Percentiles rank a stretch among this genome's conserved stretches.
Conservation (phyloP, 148 eudicot genomes). For the Salicornia ramosissima region DNA sequence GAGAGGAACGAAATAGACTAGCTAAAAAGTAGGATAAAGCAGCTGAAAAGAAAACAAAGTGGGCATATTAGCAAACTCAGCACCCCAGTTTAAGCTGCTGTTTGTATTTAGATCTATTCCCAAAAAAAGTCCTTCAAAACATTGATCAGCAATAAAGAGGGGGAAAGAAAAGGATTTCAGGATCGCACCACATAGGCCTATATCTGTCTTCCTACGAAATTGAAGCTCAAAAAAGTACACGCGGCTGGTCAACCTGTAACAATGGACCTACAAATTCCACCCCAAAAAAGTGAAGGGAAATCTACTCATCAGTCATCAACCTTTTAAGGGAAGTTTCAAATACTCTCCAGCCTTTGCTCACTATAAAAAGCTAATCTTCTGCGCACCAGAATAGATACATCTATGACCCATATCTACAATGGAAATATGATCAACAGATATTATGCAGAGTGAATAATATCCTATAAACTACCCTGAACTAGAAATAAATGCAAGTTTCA, state of each 20-base stretch:
- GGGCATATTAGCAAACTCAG: not conserved
- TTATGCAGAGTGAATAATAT: no score
- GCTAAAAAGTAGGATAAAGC: not conserved
- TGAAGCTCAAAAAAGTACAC: not conserved
- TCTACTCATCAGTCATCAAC: not conserved
- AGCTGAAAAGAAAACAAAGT: not conserved
- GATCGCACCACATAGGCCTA: not conserved
- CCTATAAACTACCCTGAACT: not conserved
- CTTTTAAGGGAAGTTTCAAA: not conserved
- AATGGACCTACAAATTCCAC: no score
- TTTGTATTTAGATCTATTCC: not conserved
- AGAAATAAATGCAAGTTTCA: not conserved
- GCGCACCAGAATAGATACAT: no score
- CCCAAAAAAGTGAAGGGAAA: not conserved
- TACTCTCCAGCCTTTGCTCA: not conserved
- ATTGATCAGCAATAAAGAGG: not conserved
- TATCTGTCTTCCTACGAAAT: not conserved
- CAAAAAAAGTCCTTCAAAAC: not conserved
- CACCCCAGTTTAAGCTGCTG: not conserved
- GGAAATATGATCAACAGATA: not conserved
- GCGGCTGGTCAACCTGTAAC: not conserved
- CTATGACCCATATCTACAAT: no score
- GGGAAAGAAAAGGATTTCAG: not conserved
- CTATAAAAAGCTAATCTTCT: not conserved
- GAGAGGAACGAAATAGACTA: not conserved